These are phyloP conservation scores for Vitis labrusca DNA, from an alignment of 164 flowering plant genomes.

Conservation along the genomic window DNA sequence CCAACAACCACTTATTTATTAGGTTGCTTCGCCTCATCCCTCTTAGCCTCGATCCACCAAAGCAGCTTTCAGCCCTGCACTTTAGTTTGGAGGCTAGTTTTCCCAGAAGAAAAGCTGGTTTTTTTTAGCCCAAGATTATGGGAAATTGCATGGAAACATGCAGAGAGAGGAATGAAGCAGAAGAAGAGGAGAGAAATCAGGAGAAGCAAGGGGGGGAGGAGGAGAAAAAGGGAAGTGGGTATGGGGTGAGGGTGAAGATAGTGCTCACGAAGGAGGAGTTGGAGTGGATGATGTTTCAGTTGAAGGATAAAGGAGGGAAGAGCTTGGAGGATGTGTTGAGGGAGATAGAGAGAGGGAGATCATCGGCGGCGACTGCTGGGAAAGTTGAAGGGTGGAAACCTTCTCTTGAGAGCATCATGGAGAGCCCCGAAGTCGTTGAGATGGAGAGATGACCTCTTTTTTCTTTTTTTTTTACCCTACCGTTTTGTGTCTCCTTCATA, in stretches of 20 bases:
- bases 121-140: constrained; percentile 20
- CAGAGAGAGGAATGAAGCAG: constrained; percentile 7
- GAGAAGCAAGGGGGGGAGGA: not conserved
- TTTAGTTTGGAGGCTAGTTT: not conserved
- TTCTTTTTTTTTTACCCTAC: too few species aligned
- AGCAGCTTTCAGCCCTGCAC: not conserved
- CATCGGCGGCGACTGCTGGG: not conserved
- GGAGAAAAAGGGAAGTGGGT: constrained; percentile 8
- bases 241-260: constrained; percentile 51
- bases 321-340: constrained; percentile 46
- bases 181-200: not conserved
- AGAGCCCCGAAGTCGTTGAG: constrained; percentile 47
- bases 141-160: constrained; percentile 50
- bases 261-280: constrained; percentile 63
- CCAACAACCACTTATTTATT: too few species aligned
- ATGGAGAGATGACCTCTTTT: constrained; percentile 27
- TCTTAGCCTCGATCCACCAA: not conserved
- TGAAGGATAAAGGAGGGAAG: constrained; percentile 38
- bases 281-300: constrained; percentile 48
- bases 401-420: constrained; percentile 58
- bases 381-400: constrained; percentile 53
- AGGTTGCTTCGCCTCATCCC: too few species aligned
- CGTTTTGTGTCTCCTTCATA: too few species aligned
- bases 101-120: not conserved
- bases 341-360: constrained; percentile 46